Evolutionary conservation across 371 early-diverging fungal genomes (phyloP), one percentile per base, ranked within the genome.

Genomic region (Actinomortierella wolfii): DNA sequence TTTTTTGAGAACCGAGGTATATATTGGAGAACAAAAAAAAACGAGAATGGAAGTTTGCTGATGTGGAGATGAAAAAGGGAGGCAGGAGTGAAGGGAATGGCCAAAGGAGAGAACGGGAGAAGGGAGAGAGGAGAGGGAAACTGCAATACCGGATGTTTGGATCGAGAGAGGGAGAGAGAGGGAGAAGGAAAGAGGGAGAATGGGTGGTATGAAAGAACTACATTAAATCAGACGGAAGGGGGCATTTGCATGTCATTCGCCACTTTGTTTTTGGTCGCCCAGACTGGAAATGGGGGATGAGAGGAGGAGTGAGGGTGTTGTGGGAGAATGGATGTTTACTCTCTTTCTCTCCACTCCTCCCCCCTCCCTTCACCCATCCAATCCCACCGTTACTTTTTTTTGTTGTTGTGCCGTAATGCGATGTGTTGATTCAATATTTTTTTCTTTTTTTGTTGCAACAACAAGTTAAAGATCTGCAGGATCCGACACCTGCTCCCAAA

Each of bases 401-500:
- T n/a, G n/a, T n/a, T n/a, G n/a, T n/a, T n/a, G n/a, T n/a, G n/a
- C n/a, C n/a, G n/a, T n/a, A n/a, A n/a, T n/a, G n/a, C n/a, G n/a
- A n/a, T n/a, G n/a, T n/a, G n/a, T n/a, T n/a, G n/a, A n/a, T n/a
- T n/a, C 34, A 34, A 6, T 4, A 11, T 34, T 34, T 34, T 34
- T 34, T 34, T 34, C 34, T 34, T 34, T 34, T 34, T 34, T 34
- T 34, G 4, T 34, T 34, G 34, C 34, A 34, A 34, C 34, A 34
- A 34, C 7, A 34, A 34, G 11, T 6, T 34, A 34, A 34, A 34
- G 34, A 21, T 64, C 64, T 5, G 61, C 50, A 18, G 64, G 61
- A 50, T 61, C 61, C 14, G 61, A 58, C 44, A 66, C 63, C 50
- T 71, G 67, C 25, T 71, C 73, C 73, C 73, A 66, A 55, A 71